Conservation (phyloP, 495 filamentous ascomycete species). For the Oidiodendron maius region DNA sequence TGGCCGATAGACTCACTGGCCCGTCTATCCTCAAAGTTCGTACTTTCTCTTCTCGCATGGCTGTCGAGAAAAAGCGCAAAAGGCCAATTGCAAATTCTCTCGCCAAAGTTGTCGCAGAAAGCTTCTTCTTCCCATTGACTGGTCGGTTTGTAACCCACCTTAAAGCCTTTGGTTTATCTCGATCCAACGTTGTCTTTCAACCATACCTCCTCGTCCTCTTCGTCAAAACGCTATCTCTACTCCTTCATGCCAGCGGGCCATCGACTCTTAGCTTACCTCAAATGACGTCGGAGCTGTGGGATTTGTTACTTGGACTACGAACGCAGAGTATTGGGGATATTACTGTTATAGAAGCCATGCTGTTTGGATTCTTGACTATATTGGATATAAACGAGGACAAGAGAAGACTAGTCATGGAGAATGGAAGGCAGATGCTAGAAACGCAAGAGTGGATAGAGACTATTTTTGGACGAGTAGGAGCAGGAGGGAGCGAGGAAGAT, state of each 20-base stretch:
- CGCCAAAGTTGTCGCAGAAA: conserved; percentile 62
- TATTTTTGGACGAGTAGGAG: conserved; percentile 57
- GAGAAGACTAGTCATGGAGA: conserved; percentile 48
- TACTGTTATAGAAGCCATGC: conserved; percentile 61
- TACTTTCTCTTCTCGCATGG: conserved; percentile 68
- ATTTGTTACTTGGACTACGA: conserved; percentile 48
- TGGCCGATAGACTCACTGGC: conserved; percentile 56
- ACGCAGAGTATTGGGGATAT: conserved; percentile 28
- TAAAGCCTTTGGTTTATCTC: conserved; percentile 30
- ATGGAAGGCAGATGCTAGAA: conserved; percentile 47
- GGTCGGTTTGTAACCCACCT: conserved; percentile 51
- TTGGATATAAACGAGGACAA: conserved; percentile 70
- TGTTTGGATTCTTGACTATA: conserved; percentile 75
- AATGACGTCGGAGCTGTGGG: conserved; percentile 68
- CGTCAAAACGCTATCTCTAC: conserved; percentile 58
- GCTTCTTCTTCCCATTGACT: conserved; percentile 77
- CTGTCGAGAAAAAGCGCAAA: conserved; percentile 58
- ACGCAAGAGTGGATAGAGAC: conserved; percentile 65
- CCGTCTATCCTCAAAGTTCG: conserved; percentile 81
- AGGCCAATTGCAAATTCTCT: conserved; percentile 69
- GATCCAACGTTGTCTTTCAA: conserved; percentile 41
- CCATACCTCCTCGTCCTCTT: conserved; percentile 54
- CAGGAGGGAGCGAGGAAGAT: conserved; percentile 41
- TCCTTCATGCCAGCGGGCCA: conserved; percentile 61
- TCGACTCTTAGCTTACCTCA: conserved; percentile 54